These are phyloP conservation scores for Pythium monospermum DNA, from an alignment of 352 stramenopile species.

Conservation along the genomic window DNA sequence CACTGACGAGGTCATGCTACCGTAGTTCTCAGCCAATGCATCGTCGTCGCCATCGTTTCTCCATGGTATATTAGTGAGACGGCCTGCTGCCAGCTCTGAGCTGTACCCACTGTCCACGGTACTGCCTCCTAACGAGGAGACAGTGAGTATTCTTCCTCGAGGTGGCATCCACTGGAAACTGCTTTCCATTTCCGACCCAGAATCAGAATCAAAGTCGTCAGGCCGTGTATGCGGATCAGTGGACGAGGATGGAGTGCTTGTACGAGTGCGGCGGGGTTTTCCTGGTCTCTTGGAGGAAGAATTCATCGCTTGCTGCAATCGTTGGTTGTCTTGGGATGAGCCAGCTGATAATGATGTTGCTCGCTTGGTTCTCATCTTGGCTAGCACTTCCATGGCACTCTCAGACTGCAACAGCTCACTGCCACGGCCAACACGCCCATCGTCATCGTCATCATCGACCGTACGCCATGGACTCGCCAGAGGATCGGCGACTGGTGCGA, in stretches of 20 bases:
- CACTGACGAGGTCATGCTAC: too few relatives aligned
- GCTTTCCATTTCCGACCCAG: too few relatives aligned
- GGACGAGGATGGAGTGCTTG: too few relatives aligned
- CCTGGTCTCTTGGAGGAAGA: background rate
- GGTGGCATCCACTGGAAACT: too few relatives aligned
- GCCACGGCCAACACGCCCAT: background rate
- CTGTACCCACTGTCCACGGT: background rate
- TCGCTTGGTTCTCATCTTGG: conserved; percentile 13
- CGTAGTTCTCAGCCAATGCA: too few relatives aligned
- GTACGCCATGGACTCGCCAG: conserved; percentile 13
- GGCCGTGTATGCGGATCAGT: too few relatives aligned
- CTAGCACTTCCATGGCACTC: conserved; percentile 10
- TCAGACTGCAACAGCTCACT: conserved; percentile 8
- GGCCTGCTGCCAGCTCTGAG: background rate
- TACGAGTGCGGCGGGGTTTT: background rate
- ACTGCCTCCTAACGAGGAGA: conserved; percentile 4
- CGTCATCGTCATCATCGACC: conserved; percentile 12
- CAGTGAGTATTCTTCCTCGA: background rate
- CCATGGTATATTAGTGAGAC: background rate
- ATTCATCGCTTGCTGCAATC: too few relatives aligned
- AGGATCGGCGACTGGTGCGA: background rate
- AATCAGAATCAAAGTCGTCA: too few relatives aligned
- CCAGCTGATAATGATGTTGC: conserved; percentile 5
- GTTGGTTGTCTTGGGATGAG: too few relatives aligned
- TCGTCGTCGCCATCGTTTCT: background rate